These are phyloP conservation scores for Aspergillus steynii DNA, from an alignment of 495 filamentous ascomycete species.

Conservation along the genomic window DNA sequence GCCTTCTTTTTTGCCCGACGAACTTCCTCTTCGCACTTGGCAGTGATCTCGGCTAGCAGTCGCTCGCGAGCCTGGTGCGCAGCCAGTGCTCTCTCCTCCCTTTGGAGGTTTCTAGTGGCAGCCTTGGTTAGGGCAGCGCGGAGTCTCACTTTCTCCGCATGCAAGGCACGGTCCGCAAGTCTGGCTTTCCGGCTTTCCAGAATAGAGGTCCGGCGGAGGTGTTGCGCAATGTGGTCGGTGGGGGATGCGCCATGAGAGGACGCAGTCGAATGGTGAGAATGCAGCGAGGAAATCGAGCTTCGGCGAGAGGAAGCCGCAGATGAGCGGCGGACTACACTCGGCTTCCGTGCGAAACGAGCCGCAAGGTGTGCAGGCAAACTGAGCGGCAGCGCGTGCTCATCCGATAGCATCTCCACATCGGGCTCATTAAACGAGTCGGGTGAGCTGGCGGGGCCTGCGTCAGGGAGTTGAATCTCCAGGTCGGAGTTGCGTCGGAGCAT, in stretches of 20 bases:
- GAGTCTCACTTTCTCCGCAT: constrained; percentile 95
- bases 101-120: constrained; percentile 59
- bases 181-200: constrained; percentile 91
- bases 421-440: constrained; percentile 28
- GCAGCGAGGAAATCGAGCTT: constrained; percentile 84
- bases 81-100: constrained; percentile 84
- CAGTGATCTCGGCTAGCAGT: constrained; percentile 89
- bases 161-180: constrained; percentile 87
- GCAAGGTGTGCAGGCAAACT: constrained; percentile 81
- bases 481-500: constrained; percentile 53
- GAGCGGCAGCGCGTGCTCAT: constrained; percentile 43
- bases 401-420: constrained; percentile 51
- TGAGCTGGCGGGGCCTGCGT: constrained; percentile 36
- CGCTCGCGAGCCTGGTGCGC: constrained; percentile 89
- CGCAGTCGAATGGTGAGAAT: constrained; percentile 69
- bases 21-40: constrained; percentile 93
- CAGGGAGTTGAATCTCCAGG: constrained; percentile 47
- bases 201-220: constrained; percentile 87
- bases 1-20: constrained; percentile 90
- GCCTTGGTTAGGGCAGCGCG: constrained; percentile 85
- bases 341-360: constrained; percentile 77
- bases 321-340: constrained; percentile 70
- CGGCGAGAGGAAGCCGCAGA: constrained; percentile 85
- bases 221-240: constrained; percentile 82
- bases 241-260: constrained; percentile 65